Evolutionary conservation across 2,329 filamentous ascomycete genomes (phyloP).

Genomic region (Domatiomyces catenatus): DNA sequence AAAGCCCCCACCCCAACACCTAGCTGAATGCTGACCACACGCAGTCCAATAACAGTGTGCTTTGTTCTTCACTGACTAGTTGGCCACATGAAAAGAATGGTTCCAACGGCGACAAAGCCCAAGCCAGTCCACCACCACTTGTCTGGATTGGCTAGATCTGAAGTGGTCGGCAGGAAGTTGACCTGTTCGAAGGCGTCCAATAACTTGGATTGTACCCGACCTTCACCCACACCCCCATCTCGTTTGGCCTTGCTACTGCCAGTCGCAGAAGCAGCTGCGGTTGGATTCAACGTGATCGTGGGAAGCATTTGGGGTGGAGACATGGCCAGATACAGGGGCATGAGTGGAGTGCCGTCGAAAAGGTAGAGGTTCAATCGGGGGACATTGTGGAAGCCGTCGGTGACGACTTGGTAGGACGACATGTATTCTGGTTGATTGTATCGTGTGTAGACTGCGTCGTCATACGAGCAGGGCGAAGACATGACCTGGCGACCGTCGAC

Average conservation of each 20-base stretch:
- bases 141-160: constrained; percentile 22
- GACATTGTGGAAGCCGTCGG: constrained; percentile 47
- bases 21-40: background rate
- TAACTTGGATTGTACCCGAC: background rate
- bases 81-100: constrained; percentile 20
- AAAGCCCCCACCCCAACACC: background rate
- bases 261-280: constrained; percentile 22
- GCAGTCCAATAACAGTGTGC: background rate
- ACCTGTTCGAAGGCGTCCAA: background rate
- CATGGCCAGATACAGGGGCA: constrained; percentile 52
- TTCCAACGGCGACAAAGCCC: constrained; percentile 31
- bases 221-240: constrained; percentile 5
- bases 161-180: background rate
- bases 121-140: constrained; percentile 35
- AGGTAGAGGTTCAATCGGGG: constrained; percentile 48
- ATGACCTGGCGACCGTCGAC: constrained; percentile 53
- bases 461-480: constrained; percentile 47
- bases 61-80: background rate
- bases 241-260: constrained; percentile 22
- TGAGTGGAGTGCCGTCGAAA: constrained; percentile 49
- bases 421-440: constrained; percentile 52
- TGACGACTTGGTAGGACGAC: constrained; percentile 35
- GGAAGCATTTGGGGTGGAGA: constrained; percentile 54
- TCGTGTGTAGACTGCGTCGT: constrained; percentile 43
- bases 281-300: constrained; percentile 49